Evolutionary conservation across 2,329 filamentous ascomycete species (phyloP).

Genomic region (Hirsutella minnesotensis): DNA sequence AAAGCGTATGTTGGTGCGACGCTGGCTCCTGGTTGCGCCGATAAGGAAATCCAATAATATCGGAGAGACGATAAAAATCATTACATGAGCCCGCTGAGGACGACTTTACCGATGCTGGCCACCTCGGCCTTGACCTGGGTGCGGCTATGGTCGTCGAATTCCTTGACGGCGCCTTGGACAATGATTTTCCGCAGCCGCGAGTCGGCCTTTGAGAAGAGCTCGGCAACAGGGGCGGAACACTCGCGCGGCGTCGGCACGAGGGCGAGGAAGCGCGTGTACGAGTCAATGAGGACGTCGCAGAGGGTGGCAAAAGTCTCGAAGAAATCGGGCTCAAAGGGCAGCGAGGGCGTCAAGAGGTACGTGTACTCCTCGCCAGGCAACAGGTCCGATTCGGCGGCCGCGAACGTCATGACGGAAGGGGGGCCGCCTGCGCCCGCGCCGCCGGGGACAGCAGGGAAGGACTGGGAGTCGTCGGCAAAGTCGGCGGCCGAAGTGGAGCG

Average conservation of each 20-base stretch:
- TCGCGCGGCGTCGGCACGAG: conserved; percentile 66
- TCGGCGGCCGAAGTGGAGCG: conserved; percentile 38
- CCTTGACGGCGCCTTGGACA: conserved; percentile 72
- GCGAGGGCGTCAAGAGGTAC: conserved; percentile 75
- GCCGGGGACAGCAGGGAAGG: conserved; percentile 11
- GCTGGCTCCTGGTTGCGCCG: no score
- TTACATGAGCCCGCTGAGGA: conserved; percentile 79
- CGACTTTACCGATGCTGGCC: conserved; percentile 75
- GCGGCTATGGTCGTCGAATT: conserved; percentile 84
- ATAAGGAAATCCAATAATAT: no score
- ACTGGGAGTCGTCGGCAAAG: conserved; percentile 19
- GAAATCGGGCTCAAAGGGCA: conserved; percentile 95
- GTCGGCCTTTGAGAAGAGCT: conserved; percentile 86
- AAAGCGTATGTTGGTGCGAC: no score
- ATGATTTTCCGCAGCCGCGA: conserved; percentile 78
- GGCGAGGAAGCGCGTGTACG: conserved; percentile 66
- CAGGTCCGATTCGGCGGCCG: conserved; percentile 50
- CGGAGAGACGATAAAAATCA: no score
- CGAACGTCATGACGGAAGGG: conserved; percentile 42
- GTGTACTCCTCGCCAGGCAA: conserved; percentile 78
- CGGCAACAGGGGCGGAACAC: conserved; percentile 59
- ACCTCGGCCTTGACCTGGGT: conserved; percentile 69
- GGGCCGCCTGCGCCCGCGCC: conserved; percentile 18
- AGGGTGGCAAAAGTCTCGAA: conserved; percentile 93
- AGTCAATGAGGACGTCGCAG: conserved; percentile 90